phyloP scores from a whole-genome alignment of 768 basidiomycete species.

The Mycena crocata region DNA sequence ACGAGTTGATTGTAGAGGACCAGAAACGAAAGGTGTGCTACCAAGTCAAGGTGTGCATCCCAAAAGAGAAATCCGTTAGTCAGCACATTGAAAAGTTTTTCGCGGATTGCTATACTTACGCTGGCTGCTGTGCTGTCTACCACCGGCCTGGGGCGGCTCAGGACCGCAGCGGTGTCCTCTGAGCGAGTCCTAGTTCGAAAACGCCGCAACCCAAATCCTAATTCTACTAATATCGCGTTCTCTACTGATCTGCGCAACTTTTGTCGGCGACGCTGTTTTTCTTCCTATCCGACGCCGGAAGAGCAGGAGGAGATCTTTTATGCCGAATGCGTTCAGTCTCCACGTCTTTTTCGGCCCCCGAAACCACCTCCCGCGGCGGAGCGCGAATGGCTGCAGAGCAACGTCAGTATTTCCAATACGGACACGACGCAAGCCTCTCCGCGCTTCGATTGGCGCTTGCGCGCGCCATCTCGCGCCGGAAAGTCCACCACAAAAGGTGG shows the following conservation, averaged over 20 bases:
- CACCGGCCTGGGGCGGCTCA: slow-evolving; percentile 6
- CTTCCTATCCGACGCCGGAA: slow-evolving; percentile 12
- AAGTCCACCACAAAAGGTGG: slow-evolving; percentile 28
- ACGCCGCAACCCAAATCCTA: slow-evolving; percentile 25
- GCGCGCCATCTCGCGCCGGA: slow-evolving; percentile 59
- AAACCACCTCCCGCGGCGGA: slow-evolving; percentile 45
- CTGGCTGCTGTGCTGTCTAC: slow-evolving; percentile 22
- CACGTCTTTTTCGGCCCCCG: slow-evolving; percentile 16
- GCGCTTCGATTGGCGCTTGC: slow-evolving; percentile 73
- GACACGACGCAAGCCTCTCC: slow-evolving; percentile 29
- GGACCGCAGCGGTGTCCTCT: slow-evolving; percentile 27
- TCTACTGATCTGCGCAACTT: slow-evolving; percentile 28
- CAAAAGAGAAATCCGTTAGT: no score
- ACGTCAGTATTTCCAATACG: slow-evolving; percentile 9
- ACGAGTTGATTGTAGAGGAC: no score
- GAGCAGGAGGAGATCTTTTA: slow-evolving; percentile 27
- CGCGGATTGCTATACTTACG: background rate
- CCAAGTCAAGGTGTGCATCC: no score
- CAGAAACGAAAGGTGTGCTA: background rate
- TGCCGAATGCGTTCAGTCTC: background rate
- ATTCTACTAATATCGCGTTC: slow-evolving; percentile 5
- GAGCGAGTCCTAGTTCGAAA: slow-evolving; percentile 18
- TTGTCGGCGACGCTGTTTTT: slow-evolving; percentile 31
- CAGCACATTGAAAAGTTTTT: no score
- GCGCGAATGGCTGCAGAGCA: slow-evolving; percentile 50